Evolutionary conservation across 2,329 filamentous ascomycete species (phyloP), one percentile per base, ranked within the genome.

Genomic region (Emergomyces pasteurianus): DNA sequence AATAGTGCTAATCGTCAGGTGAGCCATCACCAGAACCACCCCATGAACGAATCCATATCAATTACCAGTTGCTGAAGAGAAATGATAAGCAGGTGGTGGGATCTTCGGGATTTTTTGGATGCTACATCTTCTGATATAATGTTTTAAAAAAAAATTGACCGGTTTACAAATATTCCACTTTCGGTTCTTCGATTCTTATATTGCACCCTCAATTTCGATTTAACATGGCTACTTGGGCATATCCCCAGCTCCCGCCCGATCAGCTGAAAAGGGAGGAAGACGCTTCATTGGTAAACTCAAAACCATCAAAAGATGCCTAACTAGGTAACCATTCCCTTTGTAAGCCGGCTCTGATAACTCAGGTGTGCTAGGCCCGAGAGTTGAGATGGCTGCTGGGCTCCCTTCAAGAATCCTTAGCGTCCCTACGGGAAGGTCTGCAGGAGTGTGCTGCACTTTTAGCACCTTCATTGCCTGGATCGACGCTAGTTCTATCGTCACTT

Each of bases 371-470:
- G 80, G 75, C 77, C 59, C 77, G 75, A 63, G 85, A 88, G 74
- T 78, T 87, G 42, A 77, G 81, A 74, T 87, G 85, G 85, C 79
- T 87, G 36, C 77, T 87, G 23, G 72, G 75, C 21, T 80, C 83
- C 47, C 75, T 88, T 55, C 82, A 84, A 68, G 81, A 83, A 58
- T 85, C 83, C 31, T 76, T 88, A 58, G 77, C 77, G 59, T 81
- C 83, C 18, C 74, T 88, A 63, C 85, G 86, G 68, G 80, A 82
- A 65, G 90, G 90, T 62, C 83, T 97, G 2, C 86, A 94, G 72
- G 91, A 96, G 75, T 96, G 92, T 76, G 90, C 91, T 67, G 85
- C 87, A 21, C 82, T 97, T 28, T 84, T 99, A 36, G 88, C 90
- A 8, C 91, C 92, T 1, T 82, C 87, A 64, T 90, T 95, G 70